Conservation (phyloP, 352 stramenopile genomes). For the Halophytophthora polymorphica region DNA sequence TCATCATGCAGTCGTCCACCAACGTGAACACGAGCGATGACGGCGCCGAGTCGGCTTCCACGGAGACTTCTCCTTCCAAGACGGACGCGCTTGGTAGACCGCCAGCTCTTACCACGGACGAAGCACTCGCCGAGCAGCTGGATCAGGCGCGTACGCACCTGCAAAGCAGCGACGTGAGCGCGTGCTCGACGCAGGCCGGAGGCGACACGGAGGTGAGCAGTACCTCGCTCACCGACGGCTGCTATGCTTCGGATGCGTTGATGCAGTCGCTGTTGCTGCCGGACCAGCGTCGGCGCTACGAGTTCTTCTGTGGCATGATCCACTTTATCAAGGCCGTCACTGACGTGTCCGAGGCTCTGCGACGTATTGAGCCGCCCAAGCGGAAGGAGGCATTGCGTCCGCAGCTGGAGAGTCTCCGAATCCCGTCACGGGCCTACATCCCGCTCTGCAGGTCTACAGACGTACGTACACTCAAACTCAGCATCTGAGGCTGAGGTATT, state of each 20-base stretch:
- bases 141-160: constrained; percentile 23
- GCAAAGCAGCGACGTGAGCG: constrained; percentile 21
- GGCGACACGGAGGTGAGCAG: constrained; percentile 29
- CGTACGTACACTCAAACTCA: constrained; percentile 21
- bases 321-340: constrained; percentile 82
- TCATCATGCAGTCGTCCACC: constrained; percentile 56
- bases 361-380: constrained; percentile 60
- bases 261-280: constrained; percentile 30
- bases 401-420: constrained; percentile 44
- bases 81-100: constrained; percentile 13
- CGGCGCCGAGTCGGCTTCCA: constrained; percentile 2
- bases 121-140: constrained; percentile 12
- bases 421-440: constrained; percentile 66
- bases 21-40: constrained; percentile 15
- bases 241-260: constrained; percentile 18
- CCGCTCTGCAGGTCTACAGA: constrained; percentile 82
- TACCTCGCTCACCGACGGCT: constrained; percentile 23
- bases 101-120: constrained; percentile 11
- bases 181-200: constrained; percentile 15
- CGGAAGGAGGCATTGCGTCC: constrained; percentile 53
- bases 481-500: not conserved
- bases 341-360: constrained; percentile 70
- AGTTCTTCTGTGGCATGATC: constrained; percentile 83
- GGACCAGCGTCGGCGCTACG: constrained; percentile 45
- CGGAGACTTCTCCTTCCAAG: constrained; percentile 12